phyloP scores from a whole-genome alignment of 2,329 filamentous ascomycete species.

The Pseudogymnoascus sp. region DNA sequence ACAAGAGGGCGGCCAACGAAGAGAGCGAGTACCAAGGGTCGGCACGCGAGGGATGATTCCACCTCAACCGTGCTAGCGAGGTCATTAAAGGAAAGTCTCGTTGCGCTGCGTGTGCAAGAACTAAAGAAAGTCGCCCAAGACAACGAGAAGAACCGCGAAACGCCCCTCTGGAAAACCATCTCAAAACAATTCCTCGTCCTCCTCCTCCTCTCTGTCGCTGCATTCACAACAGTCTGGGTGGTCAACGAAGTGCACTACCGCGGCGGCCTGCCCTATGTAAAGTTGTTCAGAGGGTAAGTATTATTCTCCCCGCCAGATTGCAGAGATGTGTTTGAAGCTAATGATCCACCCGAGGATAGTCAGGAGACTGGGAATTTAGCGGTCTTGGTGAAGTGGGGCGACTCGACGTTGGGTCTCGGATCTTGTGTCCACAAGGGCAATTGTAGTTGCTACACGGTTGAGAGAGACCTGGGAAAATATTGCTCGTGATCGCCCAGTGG shows the following conservation, averaged over 20 bases:
- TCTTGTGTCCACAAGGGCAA: no score
- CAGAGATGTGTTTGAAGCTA: neutral
- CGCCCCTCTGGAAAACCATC: neutral
- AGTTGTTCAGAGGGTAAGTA: neutral
- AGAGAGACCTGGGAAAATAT: no score
- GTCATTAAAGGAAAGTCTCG: neutral
- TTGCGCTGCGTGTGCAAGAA: neutral
- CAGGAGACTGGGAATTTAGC: neutral
- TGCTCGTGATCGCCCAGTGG: no score
- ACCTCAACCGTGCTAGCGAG: no score
- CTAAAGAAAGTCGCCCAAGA: neutral
- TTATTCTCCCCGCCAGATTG: neutral
- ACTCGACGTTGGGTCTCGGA: neutral
- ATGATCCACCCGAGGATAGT: neutral
- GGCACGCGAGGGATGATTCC: no score
- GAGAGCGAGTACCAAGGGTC: no score
- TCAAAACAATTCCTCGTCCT: neutral
- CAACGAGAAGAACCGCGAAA: neutral
- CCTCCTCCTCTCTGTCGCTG: neutral
- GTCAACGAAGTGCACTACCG: neutral
- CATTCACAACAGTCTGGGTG: neutral
- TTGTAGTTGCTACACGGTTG: no score
- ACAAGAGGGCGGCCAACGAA: no score
- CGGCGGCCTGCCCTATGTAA: neutral
- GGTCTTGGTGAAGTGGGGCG: neutral